A percentile compares a stretch with the other conserved stretches of the same genome.
These are phyloP conservation scores for Spirogloea muscicola DNA, from an alignment of 139 green algal genomes.

Conservation along the genomic window DNA sequence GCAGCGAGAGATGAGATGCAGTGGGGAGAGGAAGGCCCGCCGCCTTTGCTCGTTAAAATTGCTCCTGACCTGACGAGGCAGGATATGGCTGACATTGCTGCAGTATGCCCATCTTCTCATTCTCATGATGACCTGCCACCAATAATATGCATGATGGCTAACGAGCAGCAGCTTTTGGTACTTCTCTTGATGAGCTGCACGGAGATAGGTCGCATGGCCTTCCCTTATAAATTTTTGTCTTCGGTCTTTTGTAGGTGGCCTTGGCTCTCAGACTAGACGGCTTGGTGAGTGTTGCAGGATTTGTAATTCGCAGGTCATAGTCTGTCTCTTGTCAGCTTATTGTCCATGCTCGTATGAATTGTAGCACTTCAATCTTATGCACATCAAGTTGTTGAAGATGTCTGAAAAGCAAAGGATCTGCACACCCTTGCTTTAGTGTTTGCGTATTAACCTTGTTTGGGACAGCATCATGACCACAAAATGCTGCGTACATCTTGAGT, in stretches of 20 bases:
- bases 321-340: too few species aligned
- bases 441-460: too few species aligned
- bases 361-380: too few species aligned
- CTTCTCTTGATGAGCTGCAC: constrained; percentile 19
- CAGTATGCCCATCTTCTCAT: constrained; percentile 68
- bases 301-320: too few species aligned
- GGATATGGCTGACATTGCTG: constrained; percentile 83
- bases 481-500: too few species aligned
- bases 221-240: neutral
- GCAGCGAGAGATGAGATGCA: constrained; percentile 66
- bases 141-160: neutral
- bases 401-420: too few species aligned
- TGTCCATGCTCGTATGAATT: too few species aligned
- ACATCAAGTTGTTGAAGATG: too few species aligned
- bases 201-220: neutral
- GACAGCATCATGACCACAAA: too few species aligned
- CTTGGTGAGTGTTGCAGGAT: constrained; percentile 5
- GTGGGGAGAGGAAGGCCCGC: constrained; percentile 52
- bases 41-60: constrained; percentile 91
- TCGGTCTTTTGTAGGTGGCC: constrained; percentile 5
- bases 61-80: constrained; percentile 79
- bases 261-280: constrained; percentile 11
- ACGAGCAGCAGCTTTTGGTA: neutral
- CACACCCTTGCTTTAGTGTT: too few species aligned
- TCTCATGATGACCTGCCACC: constrained; percentile 63